Evolutionary conservation across 2,329 filamentous ascomycete species (phyloP).

Genomic region (Coccinonectria pachysandricola): DNA sequence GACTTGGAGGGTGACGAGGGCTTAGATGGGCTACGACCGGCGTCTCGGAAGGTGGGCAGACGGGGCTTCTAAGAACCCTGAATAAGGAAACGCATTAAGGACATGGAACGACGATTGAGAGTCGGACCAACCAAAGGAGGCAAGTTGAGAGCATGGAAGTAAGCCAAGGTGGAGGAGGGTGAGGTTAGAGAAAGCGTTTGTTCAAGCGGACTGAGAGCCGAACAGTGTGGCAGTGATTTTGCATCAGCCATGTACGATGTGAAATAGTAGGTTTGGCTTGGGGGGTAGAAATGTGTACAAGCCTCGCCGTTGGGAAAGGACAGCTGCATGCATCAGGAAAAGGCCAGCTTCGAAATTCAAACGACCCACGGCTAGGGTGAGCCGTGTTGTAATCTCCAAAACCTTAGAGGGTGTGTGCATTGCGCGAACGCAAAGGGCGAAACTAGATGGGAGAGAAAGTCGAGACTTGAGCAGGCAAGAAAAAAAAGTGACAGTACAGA

Average conservation of each 20-base stretch:
- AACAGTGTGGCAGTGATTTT: conserved; percentile 17
- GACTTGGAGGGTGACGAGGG: conserved; percentile 15
- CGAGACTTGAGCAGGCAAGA: too few relatives aligned
- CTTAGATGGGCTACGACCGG: conserved; percentile 10
- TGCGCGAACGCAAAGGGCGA: too few relatives aligned
- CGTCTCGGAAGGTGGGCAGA: conserved; percentile 22
- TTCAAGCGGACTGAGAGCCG: conserved; percentile 8
- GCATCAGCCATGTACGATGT: too few relatives aligned
- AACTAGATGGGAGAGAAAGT: too few relatives aligned
- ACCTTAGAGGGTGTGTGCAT: too few relatives aligned
- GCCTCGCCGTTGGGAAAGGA: conserved; percentile 11
- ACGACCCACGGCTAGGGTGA: conserved; percentile 7
- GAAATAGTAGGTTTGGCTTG: conserved; percentile 13
- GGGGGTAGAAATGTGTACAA: conserved; percentile 14
- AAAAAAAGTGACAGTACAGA: too few relatives aligned
- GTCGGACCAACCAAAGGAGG: conserved; percentile 16
- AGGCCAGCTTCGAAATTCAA: too few relatives aligned
- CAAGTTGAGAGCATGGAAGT: conserved; percentile 10
- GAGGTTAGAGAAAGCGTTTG: conserved; percentile 15
- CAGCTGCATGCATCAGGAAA: conserved; percentile 19
- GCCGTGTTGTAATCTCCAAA: too few relatives aligned
- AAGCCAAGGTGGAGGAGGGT: conserved; percentile 17
- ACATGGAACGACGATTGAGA: conserved; percentile 9
- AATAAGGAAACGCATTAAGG: conserved; percentile 7
- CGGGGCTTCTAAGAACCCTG: conserved; percentile 9